Base-by-base conservation (phyloP, 371 early-diverging fungal genomes). In the Lichtheimia ornata region DNA sequence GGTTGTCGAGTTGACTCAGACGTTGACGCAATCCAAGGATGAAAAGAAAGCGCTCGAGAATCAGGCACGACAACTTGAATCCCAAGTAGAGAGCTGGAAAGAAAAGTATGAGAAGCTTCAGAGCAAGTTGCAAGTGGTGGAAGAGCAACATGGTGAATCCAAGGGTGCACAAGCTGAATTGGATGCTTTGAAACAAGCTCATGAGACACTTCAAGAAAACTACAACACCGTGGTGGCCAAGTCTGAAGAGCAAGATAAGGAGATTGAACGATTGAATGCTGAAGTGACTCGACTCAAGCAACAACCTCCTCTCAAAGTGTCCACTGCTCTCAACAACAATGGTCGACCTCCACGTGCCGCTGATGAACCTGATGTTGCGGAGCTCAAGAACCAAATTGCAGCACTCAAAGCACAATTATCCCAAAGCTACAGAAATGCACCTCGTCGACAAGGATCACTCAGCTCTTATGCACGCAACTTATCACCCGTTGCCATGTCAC, bases 1-100 rank as follows among this genome's bases (percentile, higher is more conserved):
- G 84, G 91, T 99, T 54, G 88, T 98, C 56, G 94, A 92, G 74
- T 81, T 98, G 61, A 95, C 96, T n/a, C 94, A 93, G 75, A 79
- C 76, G 45, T 71, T 97, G 58, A 87, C 85, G 6, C 76, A 79
- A 60, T 84, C 89, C 60, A 84, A 85, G 52, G 85, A 88, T 58
- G 94, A 93, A 67, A 87, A 85, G 76, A 82, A 84, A 42, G 69
- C 73, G 20, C 67, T 91, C 27, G 69, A 72, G 57, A 64, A 77
- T 40, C 84, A 84, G 54, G 75, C 89, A 49, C 61, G 74, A 13
- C 65, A 75, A 5, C 69, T 92, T 45, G 94, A 94, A 69, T 73
- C 58, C 14, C 87, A 91, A 66, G 71, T 90, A 47, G 72, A 74
- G 25, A 50, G 63, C 20, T 92, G 91, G 92, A 82, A 78, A 60